Evolutionary conservation across 2,329 filamentous ascomycete genomes (phyloP), one percentile per base, ranked within the genome.

Genomic region (Endocalyx cinctus): DNA sequence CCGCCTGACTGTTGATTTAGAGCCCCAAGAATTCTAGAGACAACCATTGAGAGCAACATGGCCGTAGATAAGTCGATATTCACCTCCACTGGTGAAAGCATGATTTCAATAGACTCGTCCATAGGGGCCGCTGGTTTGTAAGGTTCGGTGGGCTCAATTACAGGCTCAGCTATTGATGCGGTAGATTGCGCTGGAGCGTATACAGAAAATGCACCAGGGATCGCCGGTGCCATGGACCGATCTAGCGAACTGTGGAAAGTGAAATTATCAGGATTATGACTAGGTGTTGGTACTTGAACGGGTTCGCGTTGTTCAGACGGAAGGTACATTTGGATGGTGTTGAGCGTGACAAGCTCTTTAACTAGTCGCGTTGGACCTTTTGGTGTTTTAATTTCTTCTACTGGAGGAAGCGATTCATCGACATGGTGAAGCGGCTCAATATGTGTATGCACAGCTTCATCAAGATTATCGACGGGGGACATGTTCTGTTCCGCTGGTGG

Each of bases 201-300:
- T 13, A 74, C 58, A 0, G 77, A 82, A 50, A 82, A 82, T 3
- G 78, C 69, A 1, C 78, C 79, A 2, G 78, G 78, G 4, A 80
- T 52, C 46, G 78, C 66, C 0, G 69, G 67, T n/a, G 64, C 64
- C 10, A 63, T 43, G 18, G 58, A 63, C n/a, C 33, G 42, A 34
- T 41, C 41, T 10, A 54, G 26, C 29, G 31, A 27, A 10, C 27
- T 19, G 14, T 28, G 43, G 33, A 14, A 10, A 17, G 28, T 14
- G 16, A 27, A 27, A 18, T 37, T 33, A 17, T 29, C n/a, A 11
- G 29, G 8, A 28, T 44, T 30, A 26, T 45, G 27, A 25, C 31
- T 41, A 27, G 38, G 39, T 12, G 55, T 30, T 4, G 62, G 46
- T 6, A 67, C 48, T 15, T 66, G 53, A 17, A 67, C 47, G 28